Evolutionary conservation across 306 rosid genomes (phyloP), one percentile per base, ranked within the genome.

Genomic region (Elaeagnus macrophylla): DNA sequence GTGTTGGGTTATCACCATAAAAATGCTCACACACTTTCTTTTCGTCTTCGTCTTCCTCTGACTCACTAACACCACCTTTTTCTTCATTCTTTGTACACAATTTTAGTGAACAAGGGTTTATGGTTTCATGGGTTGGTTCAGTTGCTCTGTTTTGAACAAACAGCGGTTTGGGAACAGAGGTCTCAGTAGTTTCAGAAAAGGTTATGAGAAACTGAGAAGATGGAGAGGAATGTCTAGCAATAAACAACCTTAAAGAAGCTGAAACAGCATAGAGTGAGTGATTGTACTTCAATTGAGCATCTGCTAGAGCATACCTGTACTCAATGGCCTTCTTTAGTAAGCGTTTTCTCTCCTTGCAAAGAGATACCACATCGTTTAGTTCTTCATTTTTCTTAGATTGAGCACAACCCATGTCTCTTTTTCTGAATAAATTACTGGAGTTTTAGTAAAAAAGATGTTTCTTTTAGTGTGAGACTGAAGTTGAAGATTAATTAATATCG

Each of bases 271-370:
- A 44, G 14, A 70, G 65, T 20, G 75, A 70, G 39, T 57, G 17
- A 39, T 62, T 70, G 37, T 70, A 62, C 75, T 63, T 70, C 9
- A 60, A 57, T 9, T 70, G 75, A 51, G 75, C 60, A 18, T 63
- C 75, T 15, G 75, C 69, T 56, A 70, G 53, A 12, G 43, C 75
- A 51, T 53, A 57, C 69, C 75, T 63, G 8, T 60, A 11, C 69
- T 63, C 69, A 40, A 63, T 50, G 19, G 69, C 75, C 56, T 51
- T 32, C 35, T 52, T 63, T 50, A 63, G 48, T 44, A 51, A 50
- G 3, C 51, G 36, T 11, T 70, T 70, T 47, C 61, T 62, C 46
- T 57, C 66, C 10, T 52, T 57, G 35, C 69, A 70, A 13, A 70
- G 51, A 32, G 25, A 50, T 12, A 70, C 65, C 10, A 63, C 69